A percentile compares a stretch with the other conserved stretches of the same genome.
Conservation (phyloP, 805 yeast species). For the Saitoella complicata region DNA sequence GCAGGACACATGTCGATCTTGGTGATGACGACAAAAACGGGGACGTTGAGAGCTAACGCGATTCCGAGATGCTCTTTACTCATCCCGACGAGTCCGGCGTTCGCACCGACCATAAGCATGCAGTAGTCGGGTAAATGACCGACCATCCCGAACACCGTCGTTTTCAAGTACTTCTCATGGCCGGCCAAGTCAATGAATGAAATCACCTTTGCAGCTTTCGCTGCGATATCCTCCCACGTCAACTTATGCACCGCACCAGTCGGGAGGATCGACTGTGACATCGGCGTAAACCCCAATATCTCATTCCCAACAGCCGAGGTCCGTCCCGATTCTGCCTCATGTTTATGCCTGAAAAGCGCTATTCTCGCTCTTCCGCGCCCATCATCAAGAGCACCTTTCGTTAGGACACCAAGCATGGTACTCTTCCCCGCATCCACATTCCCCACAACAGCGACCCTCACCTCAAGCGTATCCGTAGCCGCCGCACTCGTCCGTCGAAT, state of each 20-base stretch:
- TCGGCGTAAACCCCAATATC: conserved; percentile 11
- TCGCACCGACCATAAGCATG: conserved; percentile 14
- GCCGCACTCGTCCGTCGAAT: conserved; percentile 4
- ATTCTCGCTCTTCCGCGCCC: conserved; percentile 14
- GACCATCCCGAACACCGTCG: conserved; percentile 13
- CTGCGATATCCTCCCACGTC: conserved; percentile 11
- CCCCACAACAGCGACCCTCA: conserved; percentile 14
- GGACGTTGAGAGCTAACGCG: conserved; percentile 11
- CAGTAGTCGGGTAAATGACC: conserved; percentile 12
- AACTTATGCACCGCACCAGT: conserved; percentile 8
- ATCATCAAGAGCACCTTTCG: conserved; percentile 14
- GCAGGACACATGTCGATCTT: conserved; percentile 14
- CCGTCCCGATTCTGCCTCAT: conserved; percentile 12
- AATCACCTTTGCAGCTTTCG: conserved; percentile 10
- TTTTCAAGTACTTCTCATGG: conserved; percentile 12
- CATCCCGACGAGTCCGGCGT: conserved; percentile 14
- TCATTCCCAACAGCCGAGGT: conserved; percentile 14
- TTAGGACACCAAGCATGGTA: conserved; percentile 11
- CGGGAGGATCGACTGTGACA: too few species aligned
- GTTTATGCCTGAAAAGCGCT: conserved; percentile 12
- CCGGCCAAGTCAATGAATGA: conserved; percentile 14
- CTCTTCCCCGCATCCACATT: conserved; percentile 15
- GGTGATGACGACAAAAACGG: conserved; percentile 11
- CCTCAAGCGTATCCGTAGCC: conserved; percentile 10
- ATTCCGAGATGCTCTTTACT: conserved; percentile 13